Evolutionary conservation across 805 yeast species (phyloP), one percentile per base, ranked within the genome.

Genomic region (Kodamaea leandrae): DNA sequence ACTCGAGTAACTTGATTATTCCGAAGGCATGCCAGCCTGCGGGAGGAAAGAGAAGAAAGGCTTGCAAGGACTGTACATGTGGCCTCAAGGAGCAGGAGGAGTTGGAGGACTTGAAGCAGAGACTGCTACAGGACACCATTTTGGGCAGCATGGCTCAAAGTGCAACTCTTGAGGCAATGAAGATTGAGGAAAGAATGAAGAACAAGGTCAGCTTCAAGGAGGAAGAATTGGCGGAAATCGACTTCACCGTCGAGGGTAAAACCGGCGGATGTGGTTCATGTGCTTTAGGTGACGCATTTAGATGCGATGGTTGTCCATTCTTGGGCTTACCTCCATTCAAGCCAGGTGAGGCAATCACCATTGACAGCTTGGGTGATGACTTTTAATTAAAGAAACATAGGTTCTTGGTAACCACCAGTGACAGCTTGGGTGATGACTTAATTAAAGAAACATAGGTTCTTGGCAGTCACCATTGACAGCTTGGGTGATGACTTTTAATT

Each of bases 291-390:
- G 99, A 93, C 63, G 99, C 99, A 0, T 93, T 93, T 68, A 74
- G 99, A 57, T 93, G 99, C 63, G 96, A 90, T 52, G 97, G 98
- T 2, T 93, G 99, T 66, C 99, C 99, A 28, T 93, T 83, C 64
- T 69, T 93, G 51, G 99, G 99, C 0, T 71, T 93, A 34, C 99
- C 99, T 12, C 97, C 99, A 3, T 93, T 93, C 76, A 89, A 89
- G 65, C 99, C 98, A 1, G 99, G 99, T 39, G 95, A 93, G 66
- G 82, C 82, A 8, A 80, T 93, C 41, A 81, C 83, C 23, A 66
- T 91, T 48, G 88, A 77, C 54, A 76, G 79, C 40, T 78, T 85
- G 52, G 85, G 83, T 29, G 95, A 85, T 61, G 95, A 87, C 60
- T 72, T 86, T 52, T 86, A 32, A 21, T 4, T 6, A 10, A 30